Conservation (phyloP, 2,329 filamentous ascomycete species). For the Colletotrichum shisoi region DNA sequence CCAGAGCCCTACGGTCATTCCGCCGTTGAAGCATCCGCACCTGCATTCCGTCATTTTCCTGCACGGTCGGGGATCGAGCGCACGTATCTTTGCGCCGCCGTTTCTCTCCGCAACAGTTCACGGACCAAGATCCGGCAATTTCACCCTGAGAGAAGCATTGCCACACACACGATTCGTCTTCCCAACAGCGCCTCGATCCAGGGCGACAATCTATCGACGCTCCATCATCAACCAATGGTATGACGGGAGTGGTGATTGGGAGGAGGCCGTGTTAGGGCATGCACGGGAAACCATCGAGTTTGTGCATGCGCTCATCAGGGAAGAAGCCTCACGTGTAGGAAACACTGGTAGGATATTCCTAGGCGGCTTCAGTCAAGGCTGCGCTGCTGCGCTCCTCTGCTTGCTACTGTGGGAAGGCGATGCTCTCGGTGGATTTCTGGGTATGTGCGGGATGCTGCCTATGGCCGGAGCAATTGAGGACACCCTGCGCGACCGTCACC, state of each 20-base stretch:
- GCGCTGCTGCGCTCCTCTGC: slow-evolving; percentile 55
- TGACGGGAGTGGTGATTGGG: slow-evolving; percentile 50
- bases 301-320: slow-evolving; percentile 50
- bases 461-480: slow-evolving; percentile 48
- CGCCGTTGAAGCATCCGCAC: slow-evolving; percentile 47
- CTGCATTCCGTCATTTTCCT: slow-evolving; percentile 58
- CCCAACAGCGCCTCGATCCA: slow-evolving; percentile 54
- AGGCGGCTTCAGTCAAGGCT: slow-evolving; percentile 63
- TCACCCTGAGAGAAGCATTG: slow-evolving; percentile 48
- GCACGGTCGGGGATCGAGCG: slow-evolving; percentile 58
- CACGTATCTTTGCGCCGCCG: slow-evolving; percentile 50
- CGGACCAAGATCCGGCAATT: not conserved
- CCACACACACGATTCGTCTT: slow-evolving; percentile 60
- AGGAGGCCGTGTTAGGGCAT: slow-evolving; percentile 44
- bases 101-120: slow-evolving; percentile 48
- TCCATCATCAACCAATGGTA: slow-evolving; percentile 50
- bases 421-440: slow-evolving; percentile 51
- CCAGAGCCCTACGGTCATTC: slow-evolving; percentile 39
- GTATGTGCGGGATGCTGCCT: slow-evolving; percentile 58
- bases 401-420: slow-evolving; percentile 55
- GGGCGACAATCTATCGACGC: slow-evolving; percentile 48
- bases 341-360: slow-evolving; percentile 54
- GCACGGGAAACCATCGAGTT: slow-evolving; percentile 52
- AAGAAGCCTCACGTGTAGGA: slow-evolving; percentile 50
- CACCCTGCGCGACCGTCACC: not conserved